Percentiles rank a stretch among this genome's conserved stretches.
Evolutionary conservation across 495 filamentous ascomycete genomes (phyloP).

Genomic region (Aspergillus incahuasiensis): DNA sequence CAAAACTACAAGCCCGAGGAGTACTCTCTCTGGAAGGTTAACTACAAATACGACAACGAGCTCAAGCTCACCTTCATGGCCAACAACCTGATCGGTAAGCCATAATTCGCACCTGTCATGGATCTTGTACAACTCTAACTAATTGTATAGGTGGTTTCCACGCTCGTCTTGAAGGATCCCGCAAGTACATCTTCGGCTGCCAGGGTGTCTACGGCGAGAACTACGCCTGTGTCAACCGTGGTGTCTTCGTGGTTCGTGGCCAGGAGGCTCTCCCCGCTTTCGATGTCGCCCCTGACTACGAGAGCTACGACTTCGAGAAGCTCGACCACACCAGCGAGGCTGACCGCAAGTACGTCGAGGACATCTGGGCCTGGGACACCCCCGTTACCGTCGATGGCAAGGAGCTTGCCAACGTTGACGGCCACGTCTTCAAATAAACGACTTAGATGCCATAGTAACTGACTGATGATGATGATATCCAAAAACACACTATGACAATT

Average conservation of each 20-base stretch:
- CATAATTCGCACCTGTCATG: background rate
- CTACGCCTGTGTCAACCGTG: conserved; percentile 83
- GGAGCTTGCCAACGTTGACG: conserved; percentile 71
- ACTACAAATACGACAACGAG: conserved; percentile 99
- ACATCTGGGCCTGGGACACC: conserved; percentile 88
- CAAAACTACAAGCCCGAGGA: conserved; percentile 86
- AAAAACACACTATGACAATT: conserved; percentile 13
- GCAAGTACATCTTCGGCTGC: conserved; percentile 97
- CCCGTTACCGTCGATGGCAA: conserved; percentile 74
- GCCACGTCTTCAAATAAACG: conserved; percentile 98
- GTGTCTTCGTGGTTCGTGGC: conserved; percentile 91
- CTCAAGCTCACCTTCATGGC: conserved; percentile 97
- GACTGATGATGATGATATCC: conserved; percentile 22
- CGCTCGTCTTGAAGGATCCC: conserved; percentile 90
- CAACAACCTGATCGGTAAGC: conserved; percentile 80
- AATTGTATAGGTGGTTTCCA: conserved; percentile 74
- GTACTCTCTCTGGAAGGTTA: conserved; percentile 86
- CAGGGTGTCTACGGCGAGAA: conserved; percentile 81
- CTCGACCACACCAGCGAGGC: conserved; percentile 80
- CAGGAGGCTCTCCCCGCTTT: conserved; percentile 84
- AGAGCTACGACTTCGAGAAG: conserved; percentile 94
- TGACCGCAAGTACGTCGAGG: conserved; percentile 78
- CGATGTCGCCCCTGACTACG: conserved; percentile 93
- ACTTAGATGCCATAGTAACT: conserved; percentile 15
- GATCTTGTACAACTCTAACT: background rate